These are phyloP conservation scores for Gleditsia sinensis DNA, from an alignment of 306 rosid genomes.

Conservation along the genomic window DNA sequence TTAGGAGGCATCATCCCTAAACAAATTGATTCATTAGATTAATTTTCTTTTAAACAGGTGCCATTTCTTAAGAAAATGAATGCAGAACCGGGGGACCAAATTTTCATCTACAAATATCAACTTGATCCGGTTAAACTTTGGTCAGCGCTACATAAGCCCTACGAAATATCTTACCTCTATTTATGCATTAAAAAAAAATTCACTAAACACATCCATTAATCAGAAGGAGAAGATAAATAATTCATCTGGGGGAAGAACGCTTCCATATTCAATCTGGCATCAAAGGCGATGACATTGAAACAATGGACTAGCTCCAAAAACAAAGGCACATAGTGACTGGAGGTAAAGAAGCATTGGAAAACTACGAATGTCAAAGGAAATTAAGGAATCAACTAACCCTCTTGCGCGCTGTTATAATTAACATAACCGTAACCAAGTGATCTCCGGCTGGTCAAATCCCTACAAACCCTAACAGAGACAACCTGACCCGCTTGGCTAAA, in stretches of 20 bases:
- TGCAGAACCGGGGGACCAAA: not conserved
- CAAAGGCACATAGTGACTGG: not conserved
- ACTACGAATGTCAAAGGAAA: not conserved
- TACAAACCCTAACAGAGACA: constrained; percentile 95
- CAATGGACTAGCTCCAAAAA: not conserved
- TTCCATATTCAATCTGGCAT: not conserved
- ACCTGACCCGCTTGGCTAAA: constrained; percentile 94
- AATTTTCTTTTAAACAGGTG: not conserved
- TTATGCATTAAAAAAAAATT: not conserved
- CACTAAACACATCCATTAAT: not conserved
- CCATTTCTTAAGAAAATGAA: not conserved
- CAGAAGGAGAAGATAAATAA: not conserved
- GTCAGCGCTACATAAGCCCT: not conserved
- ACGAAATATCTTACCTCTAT: not conserved
- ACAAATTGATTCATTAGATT: not conserved
- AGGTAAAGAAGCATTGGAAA: not conserved
- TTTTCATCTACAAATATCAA: not conserved
- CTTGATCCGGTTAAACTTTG: not conserved
- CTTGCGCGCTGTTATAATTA: constrained; percentile 75
- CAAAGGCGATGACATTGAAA: not conserved
- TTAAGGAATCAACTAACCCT: constrained; percentile 55
- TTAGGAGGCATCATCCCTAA: not conserved
- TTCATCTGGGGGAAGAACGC: not conserved
- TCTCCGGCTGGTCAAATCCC: constrained; percentile 83
- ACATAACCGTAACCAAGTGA: constrained; percentile 98